Conservation (phyloP, 805 yeast species). For the Clavispora phyllophila region DNA sequence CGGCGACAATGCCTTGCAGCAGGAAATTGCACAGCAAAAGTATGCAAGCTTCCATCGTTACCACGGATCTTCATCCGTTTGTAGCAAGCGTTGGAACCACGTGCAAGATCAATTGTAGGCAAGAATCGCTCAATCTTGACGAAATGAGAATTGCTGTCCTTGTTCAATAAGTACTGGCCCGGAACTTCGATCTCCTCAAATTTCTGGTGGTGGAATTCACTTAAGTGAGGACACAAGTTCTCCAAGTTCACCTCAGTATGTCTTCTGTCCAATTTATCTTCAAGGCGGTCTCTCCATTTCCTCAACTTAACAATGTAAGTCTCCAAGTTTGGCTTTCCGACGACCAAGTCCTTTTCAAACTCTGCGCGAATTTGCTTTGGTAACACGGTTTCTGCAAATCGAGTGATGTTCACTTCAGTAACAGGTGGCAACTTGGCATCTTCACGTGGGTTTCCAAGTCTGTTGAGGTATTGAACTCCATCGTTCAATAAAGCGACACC, state of each 20-base stretch:
- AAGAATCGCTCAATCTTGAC: slow-evolving; percentile 89
- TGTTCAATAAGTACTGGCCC: slow-evolving; percentile 87
- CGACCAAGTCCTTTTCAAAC: slow-evolving; percentile 86
- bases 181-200: slow-evolving; percentile 97
- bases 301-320: slow-evolving; percentile 77
- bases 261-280: slow-evolving; percentile 84
- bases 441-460: slow-evolving; percentile 80
- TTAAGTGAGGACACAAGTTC: slow-evolving; percentile 86
- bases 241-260: slow-evolving; percentile 78
- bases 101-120: slow-evolving; percentile 79
- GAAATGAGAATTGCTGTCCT: slow-evolving; percentile 86
- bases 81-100: slow-evolving; percentile 88
- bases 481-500: slow-evolving; percentile 90
- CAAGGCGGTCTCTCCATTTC: slow-evolving; percentile 89
- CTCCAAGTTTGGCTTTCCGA: slow-evolving; percentile 82
- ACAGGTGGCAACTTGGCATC: slow-evolving; percentile 86
- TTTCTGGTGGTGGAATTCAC: slow-evolving; percentile 97
- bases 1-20: slow-evolving; percentile 97
- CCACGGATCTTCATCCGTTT: slow-evolving; percentile 87
- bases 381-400: slow-evolving; percentile 89
- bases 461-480: slow-evolving; percentile 84
- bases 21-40: slow-evolving; percentile 95
- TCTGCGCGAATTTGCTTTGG: slow-evolving; percentile 86
- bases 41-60: slow-evolving; percentile 85
- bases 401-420: slow-evolving; percentile 80